Evolutionary conservation across 306 rosid species (phyloP).

Genomic region (Cucumis cinereus): DNA sequence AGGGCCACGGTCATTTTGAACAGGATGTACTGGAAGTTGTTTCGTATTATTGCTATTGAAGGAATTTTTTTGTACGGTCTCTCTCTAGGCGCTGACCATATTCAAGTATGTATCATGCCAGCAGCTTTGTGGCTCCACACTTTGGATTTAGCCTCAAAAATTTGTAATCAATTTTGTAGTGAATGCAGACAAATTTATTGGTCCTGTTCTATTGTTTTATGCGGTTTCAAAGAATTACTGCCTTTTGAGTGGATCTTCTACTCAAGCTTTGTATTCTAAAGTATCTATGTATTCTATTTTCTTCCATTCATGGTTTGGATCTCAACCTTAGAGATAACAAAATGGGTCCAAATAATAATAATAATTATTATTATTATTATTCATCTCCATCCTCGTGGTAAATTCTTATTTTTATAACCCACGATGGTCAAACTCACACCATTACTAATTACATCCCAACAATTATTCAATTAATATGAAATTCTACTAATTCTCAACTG

Average conservation of each 20-base stretch:
- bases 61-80: background rate
- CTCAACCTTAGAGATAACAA: background rate
- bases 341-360: no score
- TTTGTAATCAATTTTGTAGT: slow-evolving; percentile 1
- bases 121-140: background rate
- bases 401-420: no score
- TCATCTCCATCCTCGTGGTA: no score
- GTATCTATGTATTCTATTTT: background rate
- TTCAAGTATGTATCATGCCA: background rate
- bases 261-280: background rate
- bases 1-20: background rate
- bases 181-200: background rate
- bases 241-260: background rate
- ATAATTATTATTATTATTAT: background rate
- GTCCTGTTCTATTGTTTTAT: background rate
- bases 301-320: background rate
- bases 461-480: no score
- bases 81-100: background rate
- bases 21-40: background rate
- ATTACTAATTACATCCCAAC: no score
- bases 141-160: background rate
- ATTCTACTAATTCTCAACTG: no score
- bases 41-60: background rate
- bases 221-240: background rate
- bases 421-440: no score